Evolutionary conservation across 2,329 filamentous ascomycete species (phyloP).

Genomic region (Chrysoporthe puriensis): DNA sequence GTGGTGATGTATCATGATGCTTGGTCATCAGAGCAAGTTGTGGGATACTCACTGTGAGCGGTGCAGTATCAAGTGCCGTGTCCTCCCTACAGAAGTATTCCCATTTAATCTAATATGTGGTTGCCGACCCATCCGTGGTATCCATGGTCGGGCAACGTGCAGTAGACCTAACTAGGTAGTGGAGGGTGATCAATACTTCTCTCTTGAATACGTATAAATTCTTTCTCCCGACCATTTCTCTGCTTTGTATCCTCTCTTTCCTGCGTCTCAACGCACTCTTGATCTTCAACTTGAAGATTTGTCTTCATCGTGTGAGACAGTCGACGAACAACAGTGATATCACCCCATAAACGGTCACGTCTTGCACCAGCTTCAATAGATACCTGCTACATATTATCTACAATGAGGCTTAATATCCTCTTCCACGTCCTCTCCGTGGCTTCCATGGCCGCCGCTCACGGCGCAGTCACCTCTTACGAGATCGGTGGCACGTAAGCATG

Average conservation of each 20-base stretch:
- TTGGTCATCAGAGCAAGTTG: neutral
- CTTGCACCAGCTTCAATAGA: neutral
- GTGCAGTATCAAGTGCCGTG: neutral
- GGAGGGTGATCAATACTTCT: neutral
- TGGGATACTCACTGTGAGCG: neutral
- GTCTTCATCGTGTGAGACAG: neutral
- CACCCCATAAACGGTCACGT: neutral
- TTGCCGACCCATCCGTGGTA: neutral
- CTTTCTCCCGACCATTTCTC: neutral
- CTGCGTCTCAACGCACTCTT: neutral
- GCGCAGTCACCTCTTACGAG: conserved; percentile 51
- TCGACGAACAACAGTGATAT: neutral
- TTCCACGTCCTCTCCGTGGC: conserved; percentile 30
- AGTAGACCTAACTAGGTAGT: too few relatives aligned
- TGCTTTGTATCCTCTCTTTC: neutral
- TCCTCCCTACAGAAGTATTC: conserved; percentile 1
- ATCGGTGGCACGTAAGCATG: conserved; percentile 41
- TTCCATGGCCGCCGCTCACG: conserved; percentile 40
- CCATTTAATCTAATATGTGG: neutral
- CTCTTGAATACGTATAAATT: neutral
- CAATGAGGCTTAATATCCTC: conserved; percentile 29
- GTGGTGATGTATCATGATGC: neutral
- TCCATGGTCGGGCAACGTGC: neutral
- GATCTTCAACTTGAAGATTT: neutral
- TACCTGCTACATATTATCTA: neutral